These are phyloP conservation scores for Plantago lanceolata DNA, from an alignment of 305 asterid species.

Conservation along the genomic window DNA sequence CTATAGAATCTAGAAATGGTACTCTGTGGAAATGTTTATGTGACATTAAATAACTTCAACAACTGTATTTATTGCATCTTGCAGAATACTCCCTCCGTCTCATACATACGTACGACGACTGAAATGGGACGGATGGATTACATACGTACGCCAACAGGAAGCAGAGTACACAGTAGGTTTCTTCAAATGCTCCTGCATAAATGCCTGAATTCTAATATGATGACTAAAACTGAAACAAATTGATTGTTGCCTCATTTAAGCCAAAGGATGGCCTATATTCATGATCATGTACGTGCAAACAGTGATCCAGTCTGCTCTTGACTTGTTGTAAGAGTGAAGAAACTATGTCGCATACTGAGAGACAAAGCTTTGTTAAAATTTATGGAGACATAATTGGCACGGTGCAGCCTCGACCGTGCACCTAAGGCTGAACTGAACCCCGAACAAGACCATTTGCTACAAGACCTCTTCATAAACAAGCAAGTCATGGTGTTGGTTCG, in stretches of 20 bases:
- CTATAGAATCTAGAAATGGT: too few species aligned
- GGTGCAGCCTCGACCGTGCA: too few species aligned
- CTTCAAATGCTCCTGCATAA: too few species aligned
- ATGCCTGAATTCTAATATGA: neutral
- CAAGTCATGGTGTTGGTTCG: too few species aligned
- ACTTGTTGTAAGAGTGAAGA: neutral
- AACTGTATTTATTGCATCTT: neutral
- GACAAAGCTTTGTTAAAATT: neutral
- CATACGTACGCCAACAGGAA: too few species aligned
- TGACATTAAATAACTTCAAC: slow-evolving; percentile 6
- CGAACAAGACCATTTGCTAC: too few species aligned
- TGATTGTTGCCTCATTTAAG: neutral
- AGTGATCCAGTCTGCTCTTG: neutral
- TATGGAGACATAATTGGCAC: too few species aligned
- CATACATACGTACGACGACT: neutral
- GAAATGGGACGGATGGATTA: too few species aligned
- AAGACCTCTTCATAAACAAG: too few species aligned
- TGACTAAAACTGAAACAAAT: neutral
- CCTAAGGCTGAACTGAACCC: too few species aligned
- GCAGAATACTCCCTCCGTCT: neutral
- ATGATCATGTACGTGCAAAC: neutral
- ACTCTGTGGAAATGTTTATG: neutral
- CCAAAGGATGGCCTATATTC: neutral
- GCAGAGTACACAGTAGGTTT: too few species aligned
- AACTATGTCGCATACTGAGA: neutral